Evolutionary conservation across 225 moss, liverwort and hornwort species (phyloP), one percentile per base, ranked within the genome.

Genomic region (Neckera pumila): DNA sequence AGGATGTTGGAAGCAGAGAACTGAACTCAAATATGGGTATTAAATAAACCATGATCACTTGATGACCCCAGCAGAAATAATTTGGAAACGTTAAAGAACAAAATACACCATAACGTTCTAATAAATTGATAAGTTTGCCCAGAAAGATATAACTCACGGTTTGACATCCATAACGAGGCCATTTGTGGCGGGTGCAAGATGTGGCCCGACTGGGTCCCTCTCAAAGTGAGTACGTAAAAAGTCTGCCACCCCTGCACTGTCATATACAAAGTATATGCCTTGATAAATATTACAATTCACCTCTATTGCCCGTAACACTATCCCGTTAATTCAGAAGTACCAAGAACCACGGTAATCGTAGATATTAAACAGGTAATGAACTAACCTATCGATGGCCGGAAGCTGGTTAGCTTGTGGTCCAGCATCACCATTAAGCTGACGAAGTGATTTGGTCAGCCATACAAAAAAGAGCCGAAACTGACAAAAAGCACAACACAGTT

Each of bases 391-490:
- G 38, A 98, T 92, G 81, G 89, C 92, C 34, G 98, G 98, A 47
- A 97, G 94, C 89, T 95, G 94, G 91, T 95, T 97, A 79, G 94
- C 87, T 85, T 95, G 97, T 85, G 96, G 89, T 85, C 90, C 90
- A 83, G 92, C 76, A 89, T 99, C 99, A 92, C 94, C 93, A 90
- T 96, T 96, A 54, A 99, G 93, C 72, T 97, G 97, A 81, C 97
- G 94, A 86, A 99, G 92, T 47, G 96, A 96, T 94, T 99, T 99
- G 83, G 95, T 93, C 78, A 99, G 93, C 97, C 97, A 99, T 79
- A 95, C 94, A 84, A 97, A 96, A 88, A 99, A 97, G 69, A 96
- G 93, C 65, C 97, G 95, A 90, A 96, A 99, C 95, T 99, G 96
- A 91, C 81, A 90, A 89, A 84, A 53, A 90, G 66, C 73, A 86